Conservation (phyloP, 805 yeast species). For the Grigorovia transvaalensis region DNA sequence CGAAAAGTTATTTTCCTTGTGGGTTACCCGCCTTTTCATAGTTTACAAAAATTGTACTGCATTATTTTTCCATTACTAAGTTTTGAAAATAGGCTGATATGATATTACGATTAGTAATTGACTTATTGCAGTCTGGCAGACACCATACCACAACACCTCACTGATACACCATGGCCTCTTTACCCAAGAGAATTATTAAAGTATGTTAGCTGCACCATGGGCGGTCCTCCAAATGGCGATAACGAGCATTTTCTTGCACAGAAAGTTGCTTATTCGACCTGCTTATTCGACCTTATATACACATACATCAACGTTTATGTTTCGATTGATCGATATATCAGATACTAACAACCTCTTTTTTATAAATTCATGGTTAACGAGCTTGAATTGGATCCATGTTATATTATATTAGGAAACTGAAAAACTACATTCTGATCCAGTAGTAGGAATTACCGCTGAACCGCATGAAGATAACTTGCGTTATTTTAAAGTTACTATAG, state of each 20-base stretch:
- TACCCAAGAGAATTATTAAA: conserved; percentile 89
- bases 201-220: conserved; percentile 30
- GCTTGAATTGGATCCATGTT: no score
- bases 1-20: no score
- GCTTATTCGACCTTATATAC: no score
- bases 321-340: no score
- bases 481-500: conserved; percentile 83
- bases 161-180: conserved; percentile 21
- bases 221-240: not conserved
- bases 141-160: not conserved
- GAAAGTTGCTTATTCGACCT: no score
- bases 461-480: conserved; percentile 94
- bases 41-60: no score
- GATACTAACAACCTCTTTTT: no score
- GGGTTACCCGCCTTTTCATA: no score
- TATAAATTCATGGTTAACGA: no score
- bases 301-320: no score
- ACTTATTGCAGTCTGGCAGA: not conserved
- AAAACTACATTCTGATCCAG: conserved; percentile 84
- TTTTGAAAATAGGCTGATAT: not conserved
- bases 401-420: conserved; percentile 61
- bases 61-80: not conserved
- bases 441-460: conserved; percentile 85
- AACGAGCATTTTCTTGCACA: not conserved
- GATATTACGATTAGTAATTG: not conserved